Evolutionary conservation across 768 basidiomycete species (phyloP).

Genomic region (Rhodotorula graminis): DNA sequence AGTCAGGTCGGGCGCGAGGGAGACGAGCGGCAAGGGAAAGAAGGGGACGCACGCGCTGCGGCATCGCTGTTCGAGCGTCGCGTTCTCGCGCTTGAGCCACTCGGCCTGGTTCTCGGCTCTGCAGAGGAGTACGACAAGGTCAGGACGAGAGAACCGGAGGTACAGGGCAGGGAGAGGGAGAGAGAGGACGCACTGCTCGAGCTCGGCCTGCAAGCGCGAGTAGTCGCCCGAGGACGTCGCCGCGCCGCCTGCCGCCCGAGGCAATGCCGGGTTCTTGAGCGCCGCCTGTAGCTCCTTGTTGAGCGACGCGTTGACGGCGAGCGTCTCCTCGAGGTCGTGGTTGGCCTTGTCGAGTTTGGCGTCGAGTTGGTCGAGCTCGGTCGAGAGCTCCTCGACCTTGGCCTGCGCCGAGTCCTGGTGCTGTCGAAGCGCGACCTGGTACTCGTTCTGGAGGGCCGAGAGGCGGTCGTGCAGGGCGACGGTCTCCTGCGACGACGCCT

Average conservation of each 20-base stretch:
- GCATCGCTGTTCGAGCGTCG: slow-evolving; percentile 46
- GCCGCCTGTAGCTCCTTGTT: slow-evolving; percentile 37
- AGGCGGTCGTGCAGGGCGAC: slow-evolving; percentile 61
- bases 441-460: slow-evolving; percentile 67
- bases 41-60: slow-evolving; percentile 21
- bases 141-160: not conserved
- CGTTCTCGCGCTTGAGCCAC: slow-evolving; percentile 76
- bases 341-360: slow-evolving; percentile 68
- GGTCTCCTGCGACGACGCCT: slow-evolving; percentile 18
- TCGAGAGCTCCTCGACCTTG: slow-evolving; percentile 72
- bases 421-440: slow-evolving; percentile 64
- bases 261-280: slow-evolving; percentile 22
- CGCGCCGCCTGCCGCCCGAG: not conserved
- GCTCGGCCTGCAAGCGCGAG: slow-evolving; percentile 35
- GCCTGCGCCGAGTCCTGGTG: slow-evolving; percentile 70
- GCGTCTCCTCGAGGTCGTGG: slow-evolving; percentile 68
- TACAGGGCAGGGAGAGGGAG: not conserved
- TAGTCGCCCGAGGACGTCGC: slow-evolving; percentile 2
- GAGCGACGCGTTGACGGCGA: slow-evolving; percentile 46
- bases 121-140: not conserved
- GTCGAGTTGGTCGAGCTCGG: slow-evolving; percentile 70
- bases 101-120: slow-evolving; percentile 52
- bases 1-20: not conserved
- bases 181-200: slow-evolving; percentile 15
- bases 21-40: too few relatives aligned